Evolutionary conservation across 1,139 yeast genomes (phyloP), one percentile per base, ranked within the genome.

Genomic region (Debaryomycetaceae sp.): DNA sequence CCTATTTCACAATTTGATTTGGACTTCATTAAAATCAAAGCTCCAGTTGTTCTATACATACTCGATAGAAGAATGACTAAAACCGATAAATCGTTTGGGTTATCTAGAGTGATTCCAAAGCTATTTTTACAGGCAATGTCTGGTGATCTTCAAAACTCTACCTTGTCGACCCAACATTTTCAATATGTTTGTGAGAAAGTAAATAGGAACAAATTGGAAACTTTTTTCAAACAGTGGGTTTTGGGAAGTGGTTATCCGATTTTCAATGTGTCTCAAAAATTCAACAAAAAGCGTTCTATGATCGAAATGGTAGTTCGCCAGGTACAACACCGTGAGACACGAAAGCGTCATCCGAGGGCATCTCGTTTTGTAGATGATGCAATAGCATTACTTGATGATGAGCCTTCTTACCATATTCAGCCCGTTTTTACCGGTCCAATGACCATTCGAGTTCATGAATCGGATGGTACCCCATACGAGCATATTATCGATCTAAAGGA

Each of bases 391-490:
- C 48, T 65, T 45, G 73, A 73, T 35, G 65, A 65, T 33, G 75
- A 71, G 40, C 70, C 71, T 1, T 40, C 53, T 1, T 55, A 62
- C 47, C 62, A 65, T 1, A 61, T 66, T 8, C 78, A 76, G 37
- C 67, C 76, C 3, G 75, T 81, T 1, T 87, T 87, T 50, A 75
- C 86, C 0, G 99, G 99, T 0, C 97, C 98, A 0, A 88, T 94
- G 87, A 94, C 98, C 0, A 87, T 94, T 32, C 73, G 98, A 54
- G 91, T 94, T 33, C 98, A 94, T 58, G 99, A 94, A 59, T 95
- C 97, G 0, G 98, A 94, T 61, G 98, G 98, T n/a, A 88, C 98
- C 0, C 98, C 99, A 0, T 92, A 94, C 55, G 99, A 94, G 56
- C 99, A 94, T 58, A 92, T 94, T 36, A 96, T 94, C 17, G 95